Conservation (phyloP, 495 filamentous ascomycete species). For the Xylaria cubensis region DNA sequence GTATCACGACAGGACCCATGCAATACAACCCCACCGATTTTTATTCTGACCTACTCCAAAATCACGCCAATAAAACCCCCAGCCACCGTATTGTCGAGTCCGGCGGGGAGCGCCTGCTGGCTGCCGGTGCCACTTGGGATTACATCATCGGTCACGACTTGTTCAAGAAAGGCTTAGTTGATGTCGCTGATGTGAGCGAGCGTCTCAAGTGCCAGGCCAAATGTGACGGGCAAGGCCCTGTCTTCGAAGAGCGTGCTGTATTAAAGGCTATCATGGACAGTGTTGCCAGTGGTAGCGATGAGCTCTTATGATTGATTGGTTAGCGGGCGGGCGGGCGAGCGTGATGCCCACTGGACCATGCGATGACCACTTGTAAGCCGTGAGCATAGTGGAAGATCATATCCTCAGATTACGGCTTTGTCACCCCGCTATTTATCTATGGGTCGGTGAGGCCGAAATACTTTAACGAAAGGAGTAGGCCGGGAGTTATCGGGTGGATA, state of each 20-base stretch:
- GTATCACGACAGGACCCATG: conserved; percentile 68
- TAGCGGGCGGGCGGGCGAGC: background rate
- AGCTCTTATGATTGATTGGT: conserved; percentile 68
- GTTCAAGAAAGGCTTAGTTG: conserved; percentile 80
- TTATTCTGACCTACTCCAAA: conserved; percentile 59
- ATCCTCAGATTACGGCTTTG: background rate
- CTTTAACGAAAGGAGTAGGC: background rate
- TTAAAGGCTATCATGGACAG: conserved; percentile 78
- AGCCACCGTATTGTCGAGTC: conserved; percentile 75
- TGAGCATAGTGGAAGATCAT: background rate
- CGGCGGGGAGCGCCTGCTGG: conserved; percentile 78
- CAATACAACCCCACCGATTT: conserved; percentile 78
- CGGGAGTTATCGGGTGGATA: background rate
- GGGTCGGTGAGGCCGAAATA: background rate
- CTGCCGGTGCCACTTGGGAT: conserved; percentile 87
- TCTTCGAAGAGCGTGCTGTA: conserved; percentile 81
- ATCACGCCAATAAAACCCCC: conserved; percentile 63
- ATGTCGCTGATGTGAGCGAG: conserved; percentile 80
- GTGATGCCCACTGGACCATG: background rate
- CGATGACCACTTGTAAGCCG: background rate
- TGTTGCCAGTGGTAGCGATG: conserved; percentile 73
- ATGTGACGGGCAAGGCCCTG: conserved; percentile 90
- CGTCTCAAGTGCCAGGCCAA: conserved; percentile 75
- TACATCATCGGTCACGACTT: conserved; percentile 83
- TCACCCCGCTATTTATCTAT: background rate